These are phyloP conservation scores for Fusarium falciforme DNA, from an alignment of 2,329 filamentous ascomycete species.

Conservation along the genomic window DNA sequence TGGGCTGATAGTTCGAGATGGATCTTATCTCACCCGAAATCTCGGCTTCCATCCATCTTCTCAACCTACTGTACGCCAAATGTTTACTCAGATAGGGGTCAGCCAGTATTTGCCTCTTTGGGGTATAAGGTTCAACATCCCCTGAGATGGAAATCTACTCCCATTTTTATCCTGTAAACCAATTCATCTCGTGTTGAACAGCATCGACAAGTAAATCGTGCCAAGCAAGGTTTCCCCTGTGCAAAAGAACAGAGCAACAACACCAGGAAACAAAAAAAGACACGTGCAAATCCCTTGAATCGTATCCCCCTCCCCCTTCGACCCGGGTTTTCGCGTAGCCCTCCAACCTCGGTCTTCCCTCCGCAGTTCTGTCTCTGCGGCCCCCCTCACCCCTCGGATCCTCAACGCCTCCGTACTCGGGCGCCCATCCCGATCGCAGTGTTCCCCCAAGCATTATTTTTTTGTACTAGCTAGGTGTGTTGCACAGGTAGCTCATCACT, in stretches of 20 bases:
- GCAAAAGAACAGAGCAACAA: constrained; percentile 6
- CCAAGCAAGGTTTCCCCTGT: not conserved
- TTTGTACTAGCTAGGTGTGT: not conserved
- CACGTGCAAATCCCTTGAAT: constrained; percentile 26
- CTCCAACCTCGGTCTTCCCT: constrained; percentile 34
- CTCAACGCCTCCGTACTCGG: constrained; percentile 30
- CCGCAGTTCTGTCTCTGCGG: not conserved
- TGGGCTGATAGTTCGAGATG: constrained; percentile 20
- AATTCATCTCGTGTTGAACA: constrained; percentile 13
- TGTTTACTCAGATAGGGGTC: constrained; percentile 12
- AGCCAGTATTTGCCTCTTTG: not conserved
- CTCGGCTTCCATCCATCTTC: not conserved
- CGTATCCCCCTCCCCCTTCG: not conserved
- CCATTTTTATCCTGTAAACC: not conserved
- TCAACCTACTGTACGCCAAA: constrained; percentile 10
- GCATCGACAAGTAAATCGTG: constrained; percentile 17
- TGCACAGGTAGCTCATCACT: constrained; percentile 14
- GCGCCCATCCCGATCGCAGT: constrained; percentile 12
- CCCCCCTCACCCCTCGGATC: constrained; percentile 8
- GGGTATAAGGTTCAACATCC: constrained; percentile 1
- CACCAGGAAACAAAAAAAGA: constrained; percentile 3
- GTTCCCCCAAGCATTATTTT: constrained; percentile 21
- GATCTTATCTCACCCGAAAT: constrained; percentile 17
- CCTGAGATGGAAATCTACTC: not conserved
- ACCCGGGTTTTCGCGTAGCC: constrained; percentile 30